Evolutionary conservation across 2,329 filamentous ascomycete species (phyloP).

Genomic region (Amesomyces nigricolor): DNA sequence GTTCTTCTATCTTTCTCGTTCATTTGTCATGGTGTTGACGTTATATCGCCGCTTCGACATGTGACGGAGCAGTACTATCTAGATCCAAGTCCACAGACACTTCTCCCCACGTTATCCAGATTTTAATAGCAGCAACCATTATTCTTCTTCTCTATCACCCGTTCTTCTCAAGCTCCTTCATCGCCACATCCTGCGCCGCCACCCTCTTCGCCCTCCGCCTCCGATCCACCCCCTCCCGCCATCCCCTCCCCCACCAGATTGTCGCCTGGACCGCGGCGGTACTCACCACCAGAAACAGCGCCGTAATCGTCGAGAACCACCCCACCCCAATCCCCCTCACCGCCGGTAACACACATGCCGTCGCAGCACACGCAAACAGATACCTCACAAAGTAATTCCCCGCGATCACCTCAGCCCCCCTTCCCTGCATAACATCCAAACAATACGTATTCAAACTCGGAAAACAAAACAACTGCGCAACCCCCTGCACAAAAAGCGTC

Average conservation of each 20-base stretch:
- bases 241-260: conserved; percentile 44
- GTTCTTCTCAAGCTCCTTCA: not conserved
- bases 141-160: too few species aligned
- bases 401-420: conserved; percentile 67
- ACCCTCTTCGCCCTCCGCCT: conserved; percentile 33
- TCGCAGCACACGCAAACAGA: conserved; percentile 64
- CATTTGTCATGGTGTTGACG: too few species aligned
- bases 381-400: conserved; percentile 78
- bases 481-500: conserved; percentile 63
- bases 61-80: too few species aligned
- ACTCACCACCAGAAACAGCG: conserved; percentile 47
- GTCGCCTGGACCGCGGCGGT: conserved; percentile 43
- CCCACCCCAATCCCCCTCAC: conserved; percentile 71
- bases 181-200: not conserved
- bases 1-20: too few species aligned
- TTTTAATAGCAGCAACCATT: too few species aligned
- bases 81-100: too few species aligned
- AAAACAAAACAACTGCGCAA: conserved; percentile 65
- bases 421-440: conserved; percentile 70
- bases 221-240: conserved; percentile 48
- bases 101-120: too few species aligned
- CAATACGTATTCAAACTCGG: conserved; percentile 69
- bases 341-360: conserved; percentile 66
- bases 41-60: too few species aligned
- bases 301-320: conserved; percentile 71